Conservation (phyloP, 768 basidiomycete genomes). For the Lactarius hengduanensis region DNA sequence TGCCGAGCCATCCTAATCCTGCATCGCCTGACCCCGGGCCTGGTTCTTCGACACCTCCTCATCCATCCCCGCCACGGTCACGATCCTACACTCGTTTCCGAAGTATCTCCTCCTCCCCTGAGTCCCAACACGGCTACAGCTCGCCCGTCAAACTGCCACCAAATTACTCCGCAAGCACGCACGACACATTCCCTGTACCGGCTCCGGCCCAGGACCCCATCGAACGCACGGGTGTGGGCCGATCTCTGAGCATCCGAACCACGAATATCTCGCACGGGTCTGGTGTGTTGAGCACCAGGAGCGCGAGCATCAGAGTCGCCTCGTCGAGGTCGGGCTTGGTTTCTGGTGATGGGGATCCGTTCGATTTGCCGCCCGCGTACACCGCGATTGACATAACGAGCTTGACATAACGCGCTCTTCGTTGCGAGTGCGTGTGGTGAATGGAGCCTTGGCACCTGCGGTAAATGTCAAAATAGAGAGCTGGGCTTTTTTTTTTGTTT, state of each 20-base stretch:
- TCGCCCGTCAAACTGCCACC: conserved; percentile 13
- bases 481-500: background rate
- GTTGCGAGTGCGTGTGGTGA: background rate
- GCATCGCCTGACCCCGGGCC: background rate
- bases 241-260: conserved; percentile 9
- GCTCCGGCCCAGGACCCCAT: background rate
- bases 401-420: conserved; percentile 17
- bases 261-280: background rate
- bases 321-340: background rate
- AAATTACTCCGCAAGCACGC: conserved; percentile 10
- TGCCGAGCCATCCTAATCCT: background rate
- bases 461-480: background rate
- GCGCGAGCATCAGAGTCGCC: background rate
- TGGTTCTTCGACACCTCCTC: background rate
- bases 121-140: background rate
- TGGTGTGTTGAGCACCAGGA: background rate
- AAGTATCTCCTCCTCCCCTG: background rate
- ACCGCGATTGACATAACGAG: background rate
- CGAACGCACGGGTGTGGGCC: background rate
- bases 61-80: background rate
- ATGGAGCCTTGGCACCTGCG: background rate
- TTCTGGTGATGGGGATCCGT: conserved; percentile 7
- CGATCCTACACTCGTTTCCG: conserved; percentile 3
- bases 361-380: conserved; percentile 25
- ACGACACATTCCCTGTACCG: background rate